Conservation (phyloP, 495 filamentous ascomycete species). For the Aspergillus panamensis region DNA sequence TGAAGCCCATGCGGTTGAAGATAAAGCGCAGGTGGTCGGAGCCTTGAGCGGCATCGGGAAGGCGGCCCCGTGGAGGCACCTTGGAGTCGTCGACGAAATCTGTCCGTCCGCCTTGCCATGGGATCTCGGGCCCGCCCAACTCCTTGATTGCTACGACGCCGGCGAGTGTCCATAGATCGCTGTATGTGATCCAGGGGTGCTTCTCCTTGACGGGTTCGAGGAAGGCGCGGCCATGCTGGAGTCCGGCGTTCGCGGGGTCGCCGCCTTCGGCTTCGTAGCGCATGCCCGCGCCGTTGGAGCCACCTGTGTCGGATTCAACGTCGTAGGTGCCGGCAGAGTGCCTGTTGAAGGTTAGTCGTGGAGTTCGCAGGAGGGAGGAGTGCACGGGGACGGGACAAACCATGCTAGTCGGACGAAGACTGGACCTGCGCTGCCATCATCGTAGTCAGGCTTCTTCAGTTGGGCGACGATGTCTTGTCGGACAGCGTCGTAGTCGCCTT, state of each 20-base stretch:
- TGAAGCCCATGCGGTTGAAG: constrained; percentile 64
- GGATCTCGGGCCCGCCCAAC: constrained; percentile 54
- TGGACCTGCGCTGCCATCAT: constrained; percentile 60
- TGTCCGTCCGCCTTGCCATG: constrained; percentile 54
- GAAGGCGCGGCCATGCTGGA: constrained; percentile 60
- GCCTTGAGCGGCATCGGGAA: constrained; percentile 58
- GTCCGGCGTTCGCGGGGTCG: constrained; percentile 60
- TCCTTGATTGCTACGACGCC: constrained; percentile 56
- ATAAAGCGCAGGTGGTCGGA: constrained; percentile 56
- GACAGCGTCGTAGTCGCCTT: constrained; percentile 50
- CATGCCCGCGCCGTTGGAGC: constrained; percentile 63
- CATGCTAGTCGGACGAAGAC: constrained; percentile 61
- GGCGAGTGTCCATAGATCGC: constrained; percentile 60
- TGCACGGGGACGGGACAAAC: constrained; percentile 39
- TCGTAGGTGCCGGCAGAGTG: constrained; percentile 62
- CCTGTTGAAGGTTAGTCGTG: constrained; percentile 25
- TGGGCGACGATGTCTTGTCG: constrained; percentile 52
- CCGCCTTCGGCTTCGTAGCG: constrained; percentile 61
- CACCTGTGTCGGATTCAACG: constrained; percentile 54
- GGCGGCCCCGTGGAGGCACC: constrained; percentile 52
- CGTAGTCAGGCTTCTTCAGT: constrained; percentile 57
- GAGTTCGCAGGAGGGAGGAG: background rate
- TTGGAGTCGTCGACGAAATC: constrained; percentile 56
- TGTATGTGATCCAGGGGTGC: constrained; percentile 62
- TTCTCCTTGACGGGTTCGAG: constrained; percentile 55